These are phyloP conservation scores for Hyaloscypha variabilis DNA, from an alignment of 495 filamentous ascomycete species.

Conservation along the genomic window DNA sequence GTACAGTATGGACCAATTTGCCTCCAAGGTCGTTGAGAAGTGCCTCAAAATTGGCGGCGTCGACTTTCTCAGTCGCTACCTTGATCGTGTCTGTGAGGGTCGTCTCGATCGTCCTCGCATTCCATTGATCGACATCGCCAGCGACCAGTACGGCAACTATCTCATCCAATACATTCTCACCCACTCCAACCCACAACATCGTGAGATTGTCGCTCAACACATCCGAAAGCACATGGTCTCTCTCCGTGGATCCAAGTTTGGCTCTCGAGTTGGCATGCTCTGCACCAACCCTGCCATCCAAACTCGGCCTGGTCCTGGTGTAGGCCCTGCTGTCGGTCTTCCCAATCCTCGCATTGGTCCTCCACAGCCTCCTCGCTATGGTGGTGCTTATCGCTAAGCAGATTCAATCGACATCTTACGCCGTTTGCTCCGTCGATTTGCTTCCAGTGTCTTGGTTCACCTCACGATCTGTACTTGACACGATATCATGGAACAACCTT, in stretches of 20 bases:
- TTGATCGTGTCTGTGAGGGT: constrained; percentile 90
- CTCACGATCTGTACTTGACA: constrained; percentile 25
- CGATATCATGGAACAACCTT: constrained; percentile 24
- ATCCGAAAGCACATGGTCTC: constrained; percentile 99
- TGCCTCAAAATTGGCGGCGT: constrained; percentile 94
- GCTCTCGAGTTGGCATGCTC: constrained; percentile 96
- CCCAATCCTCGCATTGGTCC: constrained; percentile 56
- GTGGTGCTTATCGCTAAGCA: constrained; percentile 52
- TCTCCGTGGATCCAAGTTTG: constrained; percentile 96
- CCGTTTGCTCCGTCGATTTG: constrained; percentile 27
- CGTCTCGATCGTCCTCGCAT: constrained; percentile 91
- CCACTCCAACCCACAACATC: constrained; percentile 81
- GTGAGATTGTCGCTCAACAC: constrained; percentile 89
- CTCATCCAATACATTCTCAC: constrained; percentile 95
- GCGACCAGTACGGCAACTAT: constrained; percentile 98
- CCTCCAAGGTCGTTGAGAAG: constrained; percentile 98
- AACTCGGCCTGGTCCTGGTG: constrained; percentile 82
- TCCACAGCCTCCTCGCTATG: constrained; percentile 46
- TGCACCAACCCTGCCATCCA: constrained; percentile 91
- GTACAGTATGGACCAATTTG: constrained; percentile 99
- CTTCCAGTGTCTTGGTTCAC: constrained; percentile 28
- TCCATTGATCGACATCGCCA: constrained; percentile 96
- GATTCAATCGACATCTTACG: constrained; percentile 28
- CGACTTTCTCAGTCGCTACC: constrained; percentile 91
- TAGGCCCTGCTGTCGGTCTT: constrained; percentile 56